These are phyloP conservation scores for Tulasnella sp. DNA, from an alignment of 768 basidiomycete genomes.

Conservation along the genomic window DNA sequence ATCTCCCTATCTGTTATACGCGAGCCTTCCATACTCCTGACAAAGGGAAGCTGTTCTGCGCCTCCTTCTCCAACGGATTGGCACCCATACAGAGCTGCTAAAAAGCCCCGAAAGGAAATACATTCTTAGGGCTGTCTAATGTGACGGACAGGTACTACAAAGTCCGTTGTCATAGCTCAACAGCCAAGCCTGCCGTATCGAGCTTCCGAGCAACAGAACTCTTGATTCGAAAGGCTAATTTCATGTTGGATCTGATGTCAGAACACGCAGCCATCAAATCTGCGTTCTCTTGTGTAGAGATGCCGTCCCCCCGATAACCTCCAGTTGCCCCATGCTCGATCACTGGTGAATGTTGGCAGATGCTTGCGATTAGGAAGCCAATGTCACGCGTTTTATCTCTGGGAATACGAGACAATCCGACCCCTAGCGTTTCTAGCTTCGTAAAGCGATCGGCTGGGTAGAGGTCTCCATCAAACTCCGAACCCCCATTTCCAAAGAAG, in stretches of 20 bases:
- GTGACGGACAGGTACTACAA: too few relatives aligned
- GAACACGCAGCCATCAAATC: too few relatives aligned
- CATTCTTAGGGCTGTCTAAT: too few relatives aligned
- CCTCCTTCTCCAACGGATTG: constrained; percentile 3
- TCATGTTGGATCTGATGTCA: too few relatives aligned
- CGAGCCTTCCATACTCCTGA: background rate
- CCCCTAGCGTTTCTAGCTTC: background rate
- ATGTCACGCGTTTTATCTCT: background rate
- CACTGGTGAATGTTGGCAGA: background rate
- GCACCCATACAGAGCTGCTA: too few relatives aligned
- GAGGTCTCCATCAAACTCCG: background rate
- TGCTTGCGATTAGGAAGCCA: background rate
- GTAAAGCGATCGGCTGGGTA: background rate
- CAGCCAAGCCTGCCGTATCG: too few relatives aligned
- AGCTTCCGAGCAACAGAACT: too few relatives aligned
- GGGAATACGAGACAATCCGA: background rate
- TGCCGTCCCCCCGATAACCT: background rate
- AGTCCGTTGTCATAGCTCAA: too few relatives aligned
- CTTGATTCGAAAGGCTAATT: too few relatives aligned
- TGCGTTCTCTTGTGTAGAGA: too few relatives aligned
- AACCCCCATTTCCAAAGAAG: background rate
- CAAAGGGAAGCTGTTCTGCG: background rate
- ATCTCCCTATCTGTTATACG: background rate
- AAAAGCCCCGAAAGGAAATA: too few relatives aligned
- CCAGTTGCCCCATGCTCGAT: background rate